These are phyloP conservation scores for Hyaloperonospora brassicae DNA, from an alignment of 352 stramenopile genomes.

Conservation along the genomic window DNA sequence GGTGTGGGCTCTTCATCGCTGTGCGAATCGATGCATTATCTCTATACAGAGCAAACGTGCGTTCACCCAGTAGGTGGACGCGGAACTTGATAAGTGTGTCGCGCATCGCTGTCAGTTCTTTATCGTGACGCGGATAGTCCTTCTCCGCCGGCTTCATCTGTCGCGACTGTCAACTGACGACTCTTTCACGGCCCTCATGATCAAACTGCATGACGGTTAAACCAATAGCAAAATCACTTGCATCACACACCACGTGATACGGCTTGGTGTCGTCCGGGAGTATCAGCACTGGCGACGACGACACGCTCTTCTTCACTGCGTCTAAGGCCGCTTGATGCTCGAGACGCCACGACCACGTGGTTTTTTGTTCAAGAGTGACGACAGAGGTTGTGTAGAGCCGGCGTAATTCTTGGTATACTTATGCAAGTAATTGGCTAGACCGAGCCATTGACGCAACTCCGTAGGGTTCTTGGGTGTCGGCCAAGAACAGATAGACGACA, in stretches of 20 bases:
- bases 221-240: neutral
- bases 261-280: neutral
- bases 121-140: neutral
- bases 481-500: conserved; percentile 7
- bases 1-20: neutral
- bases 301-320: conserved; percentile 1
- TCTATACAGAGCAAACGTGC: neutral
- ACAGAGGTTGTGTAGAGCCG: conserved; percentile 1
- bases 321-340: neutral
- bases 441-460: conserved; percentile 11
- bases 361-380: neutral
- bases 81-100: conserved; percentile 1
- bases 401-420: conserved; percentile 14
- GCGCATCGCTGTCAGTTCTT: neutral
- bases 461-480: conserved; percentile 1
- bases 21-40: neutral
- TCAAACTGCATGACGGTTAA: neutral
- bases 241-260: too few species aligned
- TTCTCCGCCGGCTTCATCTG: neutral
- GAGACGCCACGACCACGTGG: too few species aligned
- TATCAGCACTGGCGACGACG: neutral
- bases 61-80: neutral
- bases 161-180: neutral
- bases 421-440: conserved; percentile 21
- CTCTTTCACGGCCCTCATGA: neutral